Conservation (phyloP, 83 land plant genomes). For the Picea abies region DNA sequence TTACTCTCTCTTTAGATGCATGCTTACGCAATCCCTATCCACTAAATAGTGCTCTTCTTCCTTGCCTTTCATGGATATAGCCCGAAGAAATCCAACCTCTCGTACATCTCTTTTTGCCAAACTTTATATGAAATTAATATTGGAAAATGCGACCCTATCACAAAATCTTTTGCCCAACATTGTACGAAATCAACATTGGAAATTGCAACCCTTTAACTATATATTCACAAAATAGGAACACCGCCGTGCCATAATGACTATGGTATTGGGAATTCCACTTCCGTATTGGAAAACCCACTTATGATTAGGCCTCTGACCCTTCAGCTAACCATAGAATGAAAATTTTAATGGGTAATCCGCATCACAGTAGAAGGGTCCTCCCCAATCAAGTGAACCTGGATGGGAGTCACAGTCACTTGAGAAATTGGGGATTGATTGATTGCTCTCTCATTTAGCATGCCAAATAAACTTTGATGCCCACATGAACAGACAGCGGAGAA, state of each 20-base stretch:
- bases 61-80: no score
- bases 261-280: background rate
- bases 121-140: no score
- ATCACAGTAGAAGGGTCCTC: no score
- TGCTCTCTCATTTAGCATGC: background rate
- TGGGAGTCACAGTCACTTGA: background rate
- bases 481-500: background rate
- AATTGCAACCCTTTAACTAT: background rate
- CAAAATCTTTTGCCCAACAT: no score
- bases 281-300: background rate
- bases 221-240: background rate
- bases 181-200: background rate
- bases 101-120: no score
- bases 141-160: no score
- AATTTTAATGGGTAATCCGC: no score
- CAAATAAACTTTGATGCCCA: background rate
- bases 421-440: constrained; percentile 3
- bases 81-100: no score
- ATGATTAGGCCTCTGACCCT: background rate
- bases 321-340: background rate
- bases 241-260: background rate
- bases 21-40: no score
- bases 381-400: background rate
- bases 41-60: no score
- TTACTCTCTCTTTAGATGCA: no score